Base-by-base conservation (phyloP, 345 rosid species). In the Lumnitzera littorea region DNA sequence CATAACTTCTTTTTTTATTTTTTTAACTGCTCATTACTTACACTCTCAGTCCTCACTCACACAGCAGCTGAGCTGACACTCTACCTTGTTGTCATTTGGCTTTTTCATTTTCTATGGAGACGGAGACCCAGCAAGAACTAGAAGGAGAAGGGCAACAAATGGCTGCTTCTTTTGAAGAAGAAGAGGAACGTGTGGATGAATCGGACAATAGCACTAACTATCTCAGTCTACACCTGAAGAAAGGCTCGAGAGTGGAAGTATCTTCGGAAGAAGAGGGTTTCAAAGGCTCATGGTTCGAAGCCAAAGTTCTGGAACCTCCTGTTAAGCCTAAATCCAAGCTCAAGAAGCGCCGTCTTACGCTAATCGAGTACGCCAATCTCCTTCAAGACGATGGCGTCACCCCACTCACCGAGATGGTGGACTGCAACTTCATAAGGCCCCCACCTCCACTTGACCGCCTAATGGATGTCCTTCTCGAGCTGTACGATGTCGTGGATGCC, bases 401-500 rank as follows among this genome's bases (percentile, higher is more conserved):
- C 31, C 53, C 51, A 20, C 51, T 64, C 5, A 56, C 29, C 53
- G 67, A 64, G 67, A 15, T 53, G n/a, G 59, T 50, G 27, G 67
- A 64, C 49, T 12, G 12, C 24, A 43, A 16, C 43, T 55, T 23
- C 47, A 16, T 64, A 46, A 41, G 67, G 49, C 67, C 67, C 27
- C 23, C 56, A 48, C 61, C 67, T 1, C 67, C 67, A 8, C n/a
- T 29, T 11, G 58, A 55, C 16, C 17, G 15, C 3, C 14, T 24
- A 11, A 41, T 16, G 48, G 60, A 15, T 4, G 16, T 57, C 1
- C 5, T 11, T 16, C 54, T 62, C 15, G 24, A 74, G 25, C 59
- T 63, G 43, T 24, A 55, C 14, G 77, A 69, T 15, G 47, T 53
- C 2, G 77, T 73, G 23, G 70, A 73, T 36, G 73, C 62, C 0